Evolutionary conservation across 208 protist genomes (phyloP), one percentile per base, ranked within the genome.

Genomic region (Phytomonas sp.): DNA sequence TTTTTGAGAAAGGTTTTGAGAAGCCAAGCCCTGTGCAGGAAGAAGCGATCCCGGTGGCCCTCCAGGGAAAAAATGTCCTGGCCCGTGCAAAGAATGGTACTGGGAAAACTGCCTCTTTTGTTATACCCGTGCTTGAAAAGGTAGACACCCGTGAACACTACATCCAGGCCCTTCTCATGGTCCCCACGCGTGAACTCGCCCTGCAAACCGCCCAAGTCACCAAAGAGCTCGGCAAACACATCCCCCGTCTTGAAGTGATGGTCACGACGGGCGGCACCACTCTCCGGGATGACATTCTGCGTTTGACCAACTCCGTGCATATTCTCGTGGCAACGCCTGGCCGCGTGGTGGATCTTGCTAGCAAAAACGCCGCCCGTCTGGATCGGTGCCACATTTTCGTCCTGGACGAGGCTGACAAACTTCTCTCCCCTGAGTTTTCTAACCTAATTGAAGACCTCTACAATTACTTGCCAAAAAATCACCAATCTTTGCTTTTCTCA

Each of bases 21-120:
- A 87, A 89, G 31, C 98, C 98, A 26, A 98, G 96, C 49, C 98
- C 98, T 4, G 98, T 99, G 76, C 98, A 99, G 84, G 97, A 99
- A 80, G 94, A 99, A 77, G 94, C 93, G 29, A 99, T 99, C 69
- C 98, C 98, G 23, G 89, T 98, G 33, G 97, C 97, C 0, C 86
- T 99, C 0, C 89, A 97, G 45, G 97, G 97, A 26, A 87, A 87
- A 68, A 97, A 99, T 75, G 95, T 99, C 63, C 88, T 99, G 59
- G 98, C 98, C 19, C 91, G 98, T 75, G 99, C 99, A 33, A 99
- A 99, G 87, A 99, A 99, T 81, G 98, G 99, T 40, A 99, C 98
- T 10, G 99, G 99, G 69, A 99, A 99, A 87, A 99, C 99, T 2
- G 99, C 94, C 19, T 97, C 98, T 16, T 99, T 99, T 76, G 81